phyloP scores from a whole-genome alignment of 225 moss, liverwort and hornwort genomes.

The Pseudoscleropodium purum region DNA sequence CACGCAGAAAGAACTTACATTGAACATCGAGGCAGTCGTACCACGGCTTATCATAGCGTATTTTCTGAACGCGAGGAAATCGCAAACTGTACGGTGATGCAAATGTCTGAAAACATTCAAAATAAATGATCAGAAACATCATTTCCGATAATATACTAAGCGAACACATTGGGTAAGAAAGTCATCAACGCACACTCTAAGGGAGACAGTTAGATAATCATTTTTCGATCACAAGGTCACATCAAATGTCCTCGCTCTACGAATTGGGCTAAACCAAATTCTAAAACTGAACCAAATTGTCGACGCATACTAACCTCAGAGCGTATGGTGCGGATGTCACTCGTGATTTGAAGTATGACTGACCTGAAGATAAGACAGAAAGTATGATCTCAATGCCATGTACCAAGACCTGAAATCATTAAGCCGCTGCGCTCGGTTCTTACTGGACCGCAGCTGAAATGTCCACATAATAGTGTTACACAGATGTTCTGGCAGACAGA shows the following conservation, averaged over 20 bases:
- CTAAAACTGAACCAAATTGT: neutral
- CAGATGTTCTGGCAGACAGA: neutral
- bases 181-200: neutral
- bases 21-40: slow-evolving; percentile 86
- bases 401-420: neutral
- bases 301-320: slow-evolving; percentile 46
- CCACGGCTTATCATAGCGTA: slow-evolving; percentile 97
- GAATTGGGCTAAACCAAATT: neutral
- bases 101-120: slow-evolving; percentile 42
- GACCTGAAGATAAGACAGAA: slow-evolving; percentile 44
- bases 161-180: neutral
- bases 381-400: neutral
- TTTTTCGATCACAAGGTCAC: neutral
- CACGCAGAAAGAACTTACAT: slow-evolving; percentile 35
- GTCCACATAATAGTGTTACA: neutral
- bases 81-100: slow-evolving; percentile 82
- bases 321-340: slow-evolving; percentile 77
- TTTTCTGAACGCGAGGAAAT: slow-evolving; percentile 71
- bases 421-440: neutral
- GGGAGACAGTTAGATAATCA: neutral
- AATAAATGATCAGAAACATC: neutral
- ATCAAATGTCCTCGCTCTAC: neutral
- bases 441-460: neutral
- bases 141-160: neutral
- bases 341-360: slow-evolving; percentile 70